Base-by-base conservation (phyloP, 1,284 basidiomycete species). In the Austroboletus niveus region DNA sequence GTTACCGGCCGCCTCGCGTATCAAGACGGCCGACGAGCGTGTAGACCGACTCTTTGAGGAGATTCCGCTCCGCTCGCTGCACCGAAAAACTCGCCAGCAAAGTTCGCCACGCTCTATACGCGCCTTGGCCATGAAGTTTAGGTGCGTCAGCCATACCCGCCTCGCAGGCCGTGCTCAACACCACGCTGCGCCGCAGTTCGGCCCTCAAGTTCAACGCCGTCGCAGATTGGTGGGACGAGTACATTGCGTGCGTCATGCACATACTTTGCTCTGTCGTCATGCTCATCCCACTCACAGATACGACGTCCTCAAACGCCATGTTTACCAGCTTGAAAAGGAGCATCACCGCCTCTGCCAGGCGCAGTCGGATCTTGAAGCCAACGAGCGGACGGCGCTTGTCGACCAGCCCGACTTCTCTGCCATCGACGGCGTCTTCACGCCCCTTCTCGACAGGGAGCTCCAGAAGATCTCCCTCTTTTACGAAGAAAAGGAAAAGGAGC, bases 191-290 rank as follows among this genome's bases (percentile, higher is more conserved):
- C 9, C 20, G 2, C 47, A 85, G 83, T 59, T 85, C 83, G 30
- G 87, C 92, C 14, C 79, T 97, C 57, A 92, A 95, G 68, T 94
- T 96, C 73, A 97, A 98, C 64, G 89, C 92, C 22, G 91, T 95
- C 39, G 80, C 93, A 1, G 94, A 98, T 57, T 98, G 95, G 94
- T 89, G 89, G 81, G 89, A 94, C 62, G 85, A 94, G 58, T 98
- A 98, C 67, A 88, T 98, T 55, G 81, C 85, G 82, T 92, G 63
- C 58, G 87, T 54, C 34, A 8, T 45, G 36, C n/a, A 8, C 36
- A 38, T 6, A 17, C 36, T 10, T 14, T 2, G 34, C 34, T 35
- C 12, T 35, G 34, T 7, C 34, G 32, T 35, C 15, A 5, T 15
- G 10, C 8, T 41, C 40, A 27, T 9, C 11, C 8, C 9, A 5